These are phyloP conservation scores for Cyberlindnera japonica DNA, from an alignment of 805 yeast species.

Conservation along the genomic window DNA sequence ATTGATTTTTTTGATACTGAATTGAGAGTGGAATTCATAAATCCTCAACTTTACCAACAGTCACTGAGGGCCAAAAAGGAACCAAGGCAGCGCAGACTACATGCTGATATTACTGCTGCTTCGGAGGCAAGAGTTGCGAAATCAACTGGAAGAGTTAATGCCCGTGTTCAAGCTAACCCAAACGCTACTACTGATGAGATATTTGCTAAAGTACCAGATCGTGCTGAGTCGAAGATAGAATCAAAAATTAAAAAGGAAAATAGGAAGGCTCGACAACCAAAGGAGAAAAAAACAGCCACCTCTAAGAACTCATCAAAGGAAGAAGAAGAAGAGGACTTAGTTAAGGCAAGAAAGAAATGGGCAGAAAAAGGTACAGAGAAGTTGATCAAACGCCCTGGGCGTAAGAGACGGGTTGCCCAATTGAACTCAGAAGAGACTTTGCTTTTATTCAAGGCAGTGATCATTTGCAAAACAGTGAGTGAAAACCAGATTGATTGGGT, in stretches of 20 bases:
- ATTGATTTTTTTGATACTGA: slow-evolving; percentile 28
- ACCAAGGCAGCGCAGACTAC: background rate
- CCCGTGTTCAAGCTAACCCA: slow-evolving; percentile 9
- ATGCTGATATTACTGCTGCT: slow-evolving; percentile 3
- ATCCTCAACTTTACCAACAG: background rate
- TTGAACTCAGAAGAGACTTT: slow-evolving; percentile 20
- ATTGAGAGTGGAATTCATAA: slow-evolving; percentile 19
- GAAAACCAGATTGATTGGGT: slow-evolving; percentile 64
- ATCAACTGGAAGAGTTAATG: slow-evolving; percentile 4
- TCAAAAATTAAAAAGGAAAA: slow-evolving; percentile 3
- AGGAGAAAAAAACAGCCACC: background rate
- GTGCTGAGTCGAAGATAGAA: slow-evolving; percentile 10
- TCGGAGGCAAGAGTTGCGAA: background rate
- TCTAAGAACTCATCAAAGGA: no score
- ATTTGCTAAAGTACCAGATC: slow-evolving; percentile 6
- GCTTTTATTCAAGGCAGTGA: slow-evolving; percentile 54
- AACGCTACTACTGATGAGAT: slow-evolving; percentile 11
- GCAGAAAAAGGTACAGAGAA: background rate
- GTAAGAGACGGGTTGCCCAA: slow-evolving; percentile 20
- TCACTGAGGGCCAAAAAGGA: background rate
- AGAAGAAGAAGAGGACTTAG: slow-evolving; percentile 1
- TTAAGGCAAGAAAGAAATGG: slow-evolving; percentile 1
- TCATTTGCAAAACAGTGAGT: slow-evolving; percentile 60
- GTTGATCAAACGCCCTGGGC: slow-evolving; percentile 3
- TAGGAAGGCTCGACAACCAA: slow-evolving; percentile 1